A percentile compares a stretch with the other conserved stretches of the same genome.
Evolutionary conservation across 306 rosid species (phyloP).

Genomic region (Ammopiptanthus mongolicus): DNA sequence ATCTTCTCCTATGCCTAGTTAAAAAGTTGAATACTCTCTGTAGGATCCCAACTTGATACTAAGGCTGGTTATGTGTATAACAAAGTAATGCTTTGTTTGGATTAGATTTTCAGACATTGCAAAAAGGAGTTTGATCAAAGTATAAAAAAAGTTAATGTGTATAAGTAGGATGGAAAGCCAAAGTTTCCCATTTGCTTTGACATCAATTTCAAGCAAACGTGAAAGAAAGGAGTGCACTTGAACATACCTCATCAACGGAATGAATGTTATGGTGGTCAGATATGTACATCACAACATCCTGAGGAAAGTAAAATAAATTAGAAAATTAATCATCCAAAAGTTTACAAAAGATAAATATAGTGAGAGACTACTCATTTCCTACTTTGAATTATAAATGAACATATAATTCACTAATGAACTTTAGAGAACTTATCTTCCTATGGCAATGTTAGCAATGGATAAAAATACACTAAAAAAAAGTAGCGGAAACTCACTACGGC

Average conservation of each 20-base stretch:
- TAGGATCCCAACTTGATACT: conserved; percentile 53
- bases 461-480: background rate
- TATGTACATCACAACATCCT: conserved; percentile 86
- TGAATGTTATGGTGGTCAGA: conserved; percentile 73
- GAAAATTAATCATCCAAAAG: background rate
- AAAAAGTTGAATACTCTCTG: conserved; percentile 54
- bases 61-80: background rate
- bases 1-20: conserved; percentile 70
- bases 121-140: background rate
- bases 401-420: background rate
- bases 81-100: background rate
- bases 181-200: too few relatives aligned
- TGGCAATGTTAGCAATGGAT: background rate
- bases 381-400: background rate
- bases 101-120: background rate
- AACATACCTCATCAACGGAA: conserved; percentile 84
- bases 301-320: conserved; percentile 15
- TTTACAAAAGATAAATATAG: background rate
- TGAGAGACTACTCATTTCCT: background rate
- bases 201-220: too few relatives aligned
- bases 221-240: background rate
- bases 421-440: background rate
- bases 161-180: too few relatives aligned
- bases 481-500: conserved; percentile 62
- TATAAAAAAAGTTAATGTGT: background rate